Conservation (phyloP, 768 basidiomycete genomes). For the Cubamyces sp. region DNA sequence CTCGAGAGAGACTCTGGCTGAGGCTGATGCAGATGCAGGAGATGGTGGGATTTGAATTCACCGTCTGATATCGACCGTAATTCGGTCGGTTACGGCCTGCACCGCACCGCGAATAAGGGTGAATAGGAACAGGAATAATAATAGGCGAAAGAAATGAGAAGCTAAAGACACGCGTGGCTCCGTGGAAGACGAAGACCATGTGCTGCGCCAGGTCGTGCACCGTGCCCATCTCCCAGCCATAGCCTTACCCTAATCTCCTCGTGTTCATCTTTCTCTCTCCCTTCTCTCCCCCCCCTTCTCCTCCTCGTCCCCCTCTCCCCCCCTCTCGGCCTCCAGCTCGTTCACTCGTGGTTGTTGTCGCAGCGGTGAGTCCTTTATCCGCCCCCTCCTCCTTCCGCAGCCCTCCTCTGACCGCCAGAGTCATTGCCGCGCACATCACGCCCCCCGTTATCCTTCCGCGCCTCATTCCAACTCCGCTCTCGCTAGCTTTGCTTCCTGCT, state of each 20-base stretch:
- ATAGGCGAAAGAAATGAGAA: slow-evolving; percentile 14
- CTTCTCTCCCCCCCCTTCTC: slow-evolving; percentile 20
- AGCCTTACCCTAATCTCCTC: slow-evolving; percentile 25
- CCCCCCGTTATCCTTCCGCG: slow-evolving; percentile 28
- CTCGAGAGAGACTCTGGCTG: neutral
- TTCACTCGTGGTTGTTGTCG: slow-evolving; percentile 19
- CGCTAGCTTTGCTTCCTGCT: slow-evolving; percentile 35
- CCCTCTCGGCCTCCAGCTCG: slow-evolving; percentile 16
- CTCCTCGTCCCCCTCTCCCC: slow-evolving; percentile 7
- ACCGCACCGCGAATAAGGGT: slow-evolving; percentile 21
- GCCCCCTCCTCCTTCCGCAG: neutral
- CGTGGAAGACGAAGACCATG: slow-evolving; percentile 27
- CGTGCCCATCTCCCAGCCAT: slow-evolving; percentile 8
- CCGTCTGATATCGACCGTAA: too few relatives aligned
- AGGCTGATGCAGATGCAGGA: slow-evolving; percentile 11
- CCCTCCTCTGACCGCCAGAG: slow-evolving; percentile 10
- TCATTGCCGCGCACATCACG: slow-evolving; percentile 15
- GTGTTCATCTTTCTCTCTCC: slow-evolving; percentile 17
- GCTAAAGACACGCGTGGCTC: slow-evolving; percentile 26
- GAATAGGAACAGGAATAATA: slow-evolving; percentile 16
- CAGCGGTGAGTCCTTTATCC: slow-evolving; percentile 15
- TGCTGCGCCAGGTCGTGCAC: slow-evolving; percentile 25
- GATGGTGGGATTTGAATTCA: slow-evolving; percentile 4
- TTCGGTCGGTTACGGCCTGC: neutral
- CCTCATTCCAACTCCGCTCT: slow-evolving; percentile 30